These are phyloP conservation scores for Fusarium brachygibbosum DNA, from an alignment of 2,329 filamentous ascomycete species.

Conservation along the genomic window DNA sequence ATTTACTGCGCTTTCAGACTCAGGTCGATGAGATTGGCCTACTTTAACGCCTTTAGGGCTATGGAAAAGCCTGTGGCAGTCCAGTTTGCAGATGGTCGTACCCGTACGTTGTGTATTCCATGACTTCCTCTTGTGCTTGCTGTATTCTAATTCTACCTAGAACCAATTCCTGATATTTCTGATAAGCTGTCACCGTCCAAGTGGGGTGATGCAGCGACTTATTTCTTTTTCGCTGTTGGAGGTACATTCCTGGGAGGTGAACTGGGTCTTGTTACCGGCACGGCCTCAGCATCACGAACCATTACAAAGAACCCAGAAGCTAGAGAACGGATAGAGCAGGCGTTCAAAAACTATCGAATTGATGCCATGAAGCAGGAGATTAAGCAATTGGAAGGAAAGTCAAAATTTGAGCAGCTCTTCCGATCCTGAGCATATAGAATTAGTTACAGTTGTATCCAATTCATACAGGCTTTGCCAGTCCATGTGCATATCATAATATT, in stretches of 20 bases:
- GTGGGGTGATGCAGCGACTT: neutral
- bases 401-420: slow-evolving; percentile 10
- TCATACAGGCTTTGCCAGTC: neutral
- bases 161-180: slow-evolving; percentile 1
- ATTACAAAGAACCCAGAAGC: slow-evolving; percentile 4
- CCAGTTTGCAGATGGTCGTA: slow-evolving; percentile 6
- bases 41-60: slow-evolving; percentile 10
- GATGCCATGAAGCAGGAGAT: slow-evolving; percentile 16
- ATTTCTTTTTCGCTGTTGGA: slow-evolving; percentile 5
- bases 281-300: neutral
- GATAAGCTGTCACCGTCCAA: slow-evolving; percentile 1
- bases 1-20: neutral
- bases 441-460: neutral
- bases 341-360: slow-evolving; percentile 9
- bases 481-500: no score
- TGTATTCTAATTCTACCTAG: neutral
- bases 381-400: neutral
- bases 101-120: neutral
- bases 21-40: slow-evolving; percentile 8
- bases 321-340: neutral
- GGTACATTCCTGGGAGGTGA: slow-evolving; percentile 8
- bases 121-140: neutral
- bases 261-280: neutral
- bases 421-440: neutral
- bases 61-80: slow-evolving; percentile 14